phyloP scores from a whole-genome alignment of 495 filamentous ascomycete genomes.

The Podospora tetraspora region DNA sequence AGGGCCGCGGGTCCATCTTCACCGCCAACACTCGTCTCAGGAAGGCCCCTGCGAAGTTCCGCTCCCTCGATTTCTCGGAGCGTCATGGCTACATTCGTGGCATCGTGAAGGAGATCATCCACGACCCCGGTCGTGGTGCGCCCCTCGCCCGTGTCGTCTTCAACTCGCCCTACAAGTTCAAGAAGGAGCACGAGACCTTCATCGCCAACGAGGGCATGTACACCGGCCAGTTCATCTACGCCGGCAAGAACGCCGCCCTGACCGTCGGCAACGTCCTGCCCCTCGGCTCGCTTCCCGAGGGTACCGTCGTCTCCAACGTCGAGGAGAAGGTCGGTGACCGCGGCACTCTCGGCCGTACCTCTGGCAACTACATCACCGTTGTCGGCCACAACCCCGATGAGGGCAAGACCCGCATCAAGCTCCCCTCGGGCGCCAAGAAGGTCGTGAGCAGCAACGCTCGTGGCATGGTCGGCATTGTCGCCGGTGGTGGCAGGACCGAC shows the following conservation, averaged over 20 bases:
- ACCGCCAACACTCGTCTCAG: conserved; percentile 80
- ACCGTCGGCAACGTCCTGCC: conserved; percentile 97
- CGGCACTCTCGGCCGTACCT: conserved; percentile 90
- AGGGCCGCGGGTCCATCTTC: conserved; percentile 98
- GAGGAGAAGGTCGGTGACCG: conserved; percentile 99
- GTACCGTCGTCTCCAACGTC: conserved; percentile 97
- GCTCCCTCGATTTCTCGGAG: conserved; percentile 90
- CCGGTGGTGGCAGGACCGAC: conserved; percentile 98
- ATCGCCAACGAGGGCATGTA: conserved; percentile 99
- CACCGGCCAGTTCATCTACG: conserved; percentile 99
- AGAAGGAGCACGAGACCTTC: conserved; percentile 90
- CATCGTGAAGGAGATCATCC: conserved; percentile 97
- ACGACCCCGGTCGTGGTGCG: conserved; percentile 97
- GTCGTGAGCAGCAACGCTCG: conserved; percentile 82
- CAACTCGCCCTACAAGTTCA: conserved; percentile 86
- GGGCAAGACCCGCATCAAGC: conserved; percentile 99
- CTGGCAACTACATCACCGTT: conserved; percentile 98
- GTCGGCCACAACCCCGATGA: conserved; percentile 99
- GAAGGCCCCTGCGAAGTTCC: conserved; percentile 80
- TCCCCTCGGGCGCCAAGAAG: conserved; percentile 98
- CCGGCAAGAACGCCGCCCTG: conserved; percentile 93
- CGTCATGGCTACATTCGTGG: conserved; percentile 95
- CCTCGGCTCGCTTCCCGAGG: conserved; percentile 88
- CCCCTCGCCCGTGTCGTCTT: conserved; percentile 94
- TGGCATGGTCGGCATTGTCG: conserved; percentile 99